Evolutionary conservation across 2,329 filamentous ascomycete genomes (phyloP), one percentile per base, ranked within the genome.

Genomic region (Beauveria caledonica): DNA sequence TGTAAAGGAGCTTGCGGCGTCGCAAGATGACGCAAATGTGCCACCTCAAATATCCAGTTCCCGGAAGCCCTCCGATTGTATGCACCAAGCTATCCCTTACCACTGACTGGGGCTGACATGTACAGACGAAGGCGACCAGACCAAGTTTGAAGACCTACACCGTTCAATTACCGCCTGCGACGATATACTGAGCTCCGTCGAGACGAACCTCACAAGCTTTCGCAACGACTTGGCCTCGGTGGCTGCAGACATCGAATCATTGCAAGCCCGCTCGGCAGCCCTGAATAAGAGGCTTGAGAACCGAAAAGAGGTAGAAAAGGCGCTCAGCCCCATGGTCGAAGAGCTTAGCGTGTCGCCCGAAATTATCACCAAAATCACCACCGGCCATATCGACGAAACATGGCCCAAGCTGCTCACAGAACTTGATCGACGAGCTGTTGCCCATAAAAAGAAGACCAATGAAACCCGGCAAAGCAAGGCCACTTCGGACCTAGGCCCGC

Each of bases 141-240:
- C 87, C 68, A 92, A 88, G 68, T 96, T 96, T 67, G 88, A 97
- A 72, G 91, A 95, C 60, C 80, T 99, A 46, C 94, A 97, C 74
- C 85, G 83, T 68, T 95, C 92, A 4, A 97, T 99, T 68, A 75
- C 80, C 70, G 89, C 90, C 55, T 99, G 93, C 76, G 94, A 99
- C 73, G 89, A 96, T 70, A 90, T 97, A 55, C 82, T 97, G 50
- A 89, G 87, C 73, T 96, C 92, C 0, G 94, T 99, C 59, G 93
- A 99, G 76, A 86, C 85, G 36, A 97, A 97, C 71, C 80, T 99
- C 58, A 89, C 89, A 42, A 93, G 87, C 72, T 99, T 99, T 70
- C 92, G 95, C 70, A 89, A 92, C 62, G 95, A 99, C 72, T 83
- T 99, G 11, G 93, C 91, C 9, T 84, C 86, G 15, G 94, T 99